phyloP scores from a whole-genome alignment of 1,284 basidiomycete genomes.

The Microbotryomycetes sp. region DNA sequence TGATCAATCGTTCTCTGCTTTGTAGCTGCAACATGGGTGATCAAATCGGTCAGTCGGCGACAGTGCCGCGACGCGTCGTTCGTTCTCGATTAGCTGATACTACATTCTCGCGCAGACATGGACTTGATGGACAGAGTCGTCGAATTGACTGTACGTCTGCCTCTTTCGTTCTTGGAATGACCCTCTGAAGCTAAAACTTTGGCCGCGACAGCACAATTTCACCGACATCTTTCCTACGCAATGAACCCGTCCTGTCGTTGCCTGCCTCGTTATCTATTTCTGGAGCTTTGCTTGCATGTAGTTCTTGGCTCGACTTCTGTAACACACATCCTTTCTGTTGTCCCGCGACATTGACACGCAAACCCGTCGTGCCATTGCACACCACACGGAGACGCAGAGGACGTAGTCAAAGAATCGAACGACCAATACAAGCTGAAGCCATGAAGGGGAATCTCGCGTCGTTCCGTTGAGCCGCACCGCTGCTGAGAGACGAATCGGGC shows the following conservation, averaged over 20 bases:
- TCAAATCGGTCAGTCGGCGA: constrained; percentile 54
- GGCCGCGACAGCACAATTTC: constrained; percentile 1
- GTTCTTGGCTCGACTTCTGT: not conserved
- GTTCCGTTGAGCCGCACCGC: constrained; percentile 18
- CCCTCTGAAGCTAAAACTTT: not conserved
- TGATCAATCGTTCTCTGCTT: not conserved
- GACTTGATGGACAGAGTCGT: constrained; percentile 58
- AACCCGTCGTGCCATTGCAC: too few relatives aligned
- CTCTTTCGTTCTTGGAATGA: not conserved
- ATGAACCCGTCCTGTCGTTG: not conserved
- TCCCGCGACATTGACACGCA: too few relatives aligned
- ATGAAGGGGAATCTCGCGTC: constrained; percentile 16
- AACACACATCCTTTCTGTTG: not conserved
- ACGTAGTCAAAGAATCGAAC: too few relatives aligned
- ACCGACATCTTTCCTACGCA: constrained; percentile 25
- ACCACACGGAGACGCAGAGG: too few relatives aligned
- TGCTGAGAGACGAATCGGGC: not conserved
- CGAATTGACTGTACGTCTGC: constrained; percentile 39
- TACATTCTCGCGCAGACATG: constrained; percentile 49
- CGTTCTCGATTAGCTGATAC: not conserved
- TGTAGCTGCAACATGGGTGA: constrained; percentile 54
- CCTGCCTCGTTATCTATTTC: not conserved
- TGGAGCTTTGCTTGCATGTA: not conserved
- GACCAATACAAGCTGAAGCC: not conserved
- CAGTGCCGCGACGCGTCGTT: not conserved